Evolutionary conservation across 768 basidiomycete species (phyloP).

Genomic region (Calvatia gigantea): DNA sequence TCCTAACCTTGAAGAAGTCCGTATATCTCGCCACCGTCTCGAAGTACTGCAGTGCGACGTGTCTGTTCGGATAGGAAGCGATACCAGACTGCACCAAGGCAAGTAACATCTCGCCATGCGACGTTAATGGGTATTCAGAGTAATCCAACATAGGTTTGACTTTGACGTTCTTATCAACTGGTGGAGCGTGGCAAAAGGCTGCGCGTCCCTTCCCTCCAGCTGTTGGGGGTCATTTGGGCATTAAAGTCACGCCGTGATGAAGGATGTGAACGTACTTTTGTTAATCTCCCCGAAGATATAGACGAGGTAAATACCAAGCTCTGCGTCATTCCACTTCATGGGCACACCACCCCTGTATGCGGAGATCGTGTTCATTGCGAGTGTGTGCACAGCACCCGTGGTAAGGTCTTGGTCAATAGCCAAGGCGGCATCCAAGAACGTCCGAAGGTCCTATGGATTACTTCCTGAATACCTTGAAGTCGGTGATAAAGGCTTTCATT

Average conservation of each 20-base stretch:
- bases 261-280: slow-evolving; percentile 57
- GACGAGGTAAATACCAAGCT: slow-evolving; percentile 89
- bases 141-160: slow-evolving; percentile 61
- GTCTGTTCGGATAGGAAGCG: slow-evolving; percentile 76
- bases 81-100: slow-evolving; percentile 83
- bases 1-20: slow-evolving; percentile 95
- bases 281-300: slow-evolving; percentile 93
- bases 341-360: slow-evolving; percentile 59
- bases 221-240: slow-evolving; percentile 19
- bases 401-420: slow-evolving; percentile 85
- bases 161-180: slow-evolving; percentile 58
- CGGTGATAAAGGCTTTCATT: not conserved
- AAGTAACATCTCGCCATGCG: slow-evolving; percentile 86
- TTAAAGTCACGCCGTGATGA: not conserved
- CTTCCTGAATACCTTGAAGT: not conserved
- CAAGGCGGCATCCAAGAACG: slow-evolving; percentile 83
- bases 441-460: slow-evolving; percentile 68
- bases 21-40: slow-evolving; percentile 90
- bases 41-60: slow-evolving; percentile 88
- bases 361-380: slow-evolving; percentile 73
- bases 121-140: slow-evolving; percentile 79
- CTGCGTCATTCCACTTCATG: slow-evolving; percentile 89
- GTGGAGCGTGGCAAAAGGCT: slow-evolving; percentile 80
- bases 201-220: slow-evolving; percentile 77
- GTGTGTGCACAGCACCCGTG: slow-evolving; percentile 66